phyloP scores from a whole-genome alignment of 768 basidiomycete species.

The Mycena haematopus region DNA sequence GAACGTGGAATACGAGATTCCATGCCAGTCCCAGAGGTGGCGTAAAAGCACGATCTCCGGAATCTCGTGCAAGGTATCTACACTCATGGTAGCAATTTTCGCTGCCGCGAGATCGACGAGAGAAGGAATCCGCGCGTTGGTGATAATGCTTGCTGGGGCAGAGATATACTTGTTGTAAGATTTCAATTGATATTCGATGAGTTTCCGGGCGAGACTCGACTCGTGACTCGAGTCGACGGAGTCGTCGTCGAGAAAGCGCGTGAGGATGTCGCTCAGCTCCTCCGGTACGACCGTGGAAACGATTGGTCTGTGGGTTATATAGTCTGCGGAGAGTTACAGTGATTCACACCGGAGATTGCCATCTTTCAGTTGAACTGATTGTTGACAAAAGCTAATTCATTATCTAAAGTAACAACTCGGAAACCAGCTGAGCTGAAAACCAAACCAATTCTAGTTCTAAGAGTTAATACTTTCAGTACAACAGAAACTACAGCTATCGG shows the following conservation, averaged over 20 bases:
- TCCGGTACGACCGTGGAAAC: not conserved
- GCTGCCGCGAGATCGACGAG: constrained; percentile 5
- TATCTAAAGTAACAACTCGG: too few relatives aligned
- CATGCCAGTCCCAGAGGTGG: constrained; percentile 9
- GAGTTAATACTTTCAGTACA: too few relatives aligned
- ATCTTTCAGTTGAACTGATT: too few relatives aligned
- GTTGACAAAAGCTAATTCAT: too few relatives aligned
- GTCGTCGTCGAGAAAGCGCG: not conserved
- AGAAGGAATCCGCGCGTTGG: not conserved
- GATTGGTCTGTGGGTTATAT: too few relatives aligned
- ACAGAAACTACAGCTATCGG: too few relatives aligned
- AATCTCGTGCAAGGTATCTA: not conserved
- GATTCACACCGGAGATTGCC: too few relatives aligned
- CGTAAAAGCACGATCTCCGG: not conserved
- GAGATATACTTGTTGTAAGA: not conserved
- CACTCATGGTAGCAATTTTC: not conserved
- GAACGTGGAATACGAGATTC: not conserved
- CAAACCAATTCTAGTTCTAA: too few relatives aligned
- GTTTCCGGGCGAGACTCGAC: not conserved
- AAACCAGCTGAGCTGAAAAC: too few relatives aligned
- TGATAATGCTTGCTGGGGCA: not conserved
- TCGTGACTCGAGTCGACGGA: too few relatives aligned
- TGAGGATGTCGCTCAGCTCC: not conserved
- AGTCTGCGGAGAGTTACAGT: too few relatives aligned
- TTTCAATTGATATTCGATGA: constrained; percentile 4